Evolutionary conservation across 2,329 filamentous ascomycete species (phyloP).

Genomic region (Scorias spongiosa): DNA sequence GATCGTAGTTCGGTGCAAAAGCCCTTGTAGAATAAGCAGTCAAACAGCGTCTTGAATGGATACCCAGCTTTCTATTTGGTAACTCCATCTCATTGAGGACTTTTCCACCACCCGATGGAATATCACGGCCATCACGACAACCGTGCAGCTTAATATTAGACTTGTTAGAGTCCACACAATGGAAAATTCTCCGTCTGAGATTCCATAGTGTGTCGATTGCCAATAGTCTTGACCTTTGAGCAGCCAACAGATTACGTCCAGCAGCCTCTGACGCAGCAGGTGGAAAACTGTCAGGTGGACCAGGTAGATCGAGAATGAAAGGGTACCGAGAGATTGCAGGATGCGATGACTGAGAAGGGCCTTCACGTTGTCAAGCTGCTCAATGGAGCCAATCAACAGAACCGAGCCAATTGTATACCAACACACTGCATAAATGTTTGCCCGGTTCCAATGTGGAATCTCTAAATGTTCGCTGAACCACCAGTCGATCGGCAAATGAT

Average conservation of each 20-base stretch:
- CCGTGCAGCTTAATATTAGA: neutral
- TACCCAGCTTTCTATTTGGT: neutral
- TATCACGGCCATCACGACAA: neutral
- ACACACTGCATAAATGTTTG: neutral
- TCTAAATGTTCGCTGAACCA: neutral
- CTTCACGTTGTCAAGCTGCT: neutral
- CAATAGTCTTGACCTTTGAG: neutral
- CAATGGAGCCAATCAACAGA: neutral
- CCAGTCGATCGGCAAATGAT: slow-evolving; percentile 1
- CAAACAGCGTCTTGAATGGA: no score
- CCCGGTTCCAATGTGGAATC: neutral
- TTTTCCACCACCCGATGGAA: neutral
- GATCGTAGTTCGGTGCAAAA: no score
- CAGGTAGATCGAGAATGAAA: slow-evolving; percentile 2
- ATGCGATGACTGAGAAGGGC: neutral
- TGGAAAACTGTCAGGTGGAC: slow-evolving; percentile 1
- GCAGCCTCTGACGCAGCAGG: neutral
- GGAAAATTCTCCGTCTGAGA: neutral
- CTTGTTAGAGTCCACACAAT: neutral
- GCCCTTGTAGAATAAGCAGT: no score
- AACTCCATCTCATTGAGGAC: neutral
- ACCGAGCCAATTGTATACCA: slow-evolving; percentile 1
- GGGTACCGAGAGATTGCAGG: neutral
- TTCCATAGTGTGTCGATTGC: neutral
- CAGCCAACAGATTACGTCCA: neutral